phyloP scores from a whole-genome alignment of 108 stramenopile genomes.

The Pseudonitzschia multiseries region DNA sequence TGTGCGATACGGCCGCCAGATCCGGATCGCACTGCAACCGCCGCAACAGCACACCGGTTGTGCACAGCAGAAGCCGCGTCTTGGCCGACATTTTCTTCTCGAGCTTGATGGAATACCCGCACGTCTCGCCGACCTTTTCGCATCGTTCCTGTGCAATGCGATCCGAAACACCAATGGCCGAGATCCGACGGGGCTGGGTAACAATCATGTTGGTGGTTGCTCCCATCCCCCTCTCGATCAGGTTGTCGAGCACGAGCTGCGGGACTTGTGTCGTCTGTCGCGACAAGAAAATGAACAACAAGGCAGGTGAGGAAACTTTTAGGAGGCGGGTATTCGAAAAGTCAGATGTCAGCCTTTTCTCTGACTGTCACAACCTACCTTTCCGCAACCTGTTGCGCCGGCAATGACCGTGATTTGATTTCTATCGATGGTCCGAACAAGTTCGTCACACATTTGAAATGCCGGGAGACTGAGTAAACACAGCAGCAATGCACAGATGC shows the following conservation, averaged over 20 bases:
- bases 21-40: slow-evolving; percentile 77
- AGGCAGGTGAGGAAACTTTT: neutral
- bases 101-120: slow-evolving; percentile 89
- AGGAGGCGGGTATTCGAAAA: too few relatives aligned
- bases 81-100: slow-evolving; percentile 62
- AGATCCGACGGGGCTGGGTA: slow-evolving; percentile 90
- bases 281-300: neutral
- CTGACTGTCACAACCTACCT: slow-evolving; percentile 15
- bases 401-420: slow-evolving; percentile 71
- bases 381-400: slow-evolving; percentile 87
- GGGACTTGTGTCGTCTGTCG: slow-evolving; percentile 50
- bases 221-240: slow-evolving; percentile 65
- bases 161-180: slow-evolving; percentile 89
- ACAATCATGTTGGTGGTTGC: slow-evolving; percentile 82
- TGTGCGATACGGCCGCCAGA: slow-evolving; percentile 67
- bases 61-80: slow-evolving; percentile 85
- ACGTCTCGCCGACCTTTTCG: slow-evolving; percentile 74
- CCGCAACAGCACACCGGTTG: slow-evolving; percentile 87
- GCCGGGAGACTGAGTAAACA: slow-evolving; percentile 53
- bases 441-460: slow-evolving; percentile 48
- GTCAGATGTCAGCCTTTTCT: too few relatives aligned
- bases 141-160: slow-evolving; percentile 86
- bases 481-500: too few relatives aligned
- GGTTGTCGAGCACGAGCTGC: slow-evolving; percentile 85
- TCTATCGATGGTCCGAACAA: slow-evolving; percentile 55